Evolutionary conservation across 352 stramenopile species (phyloP).

Genomic region (Albugo laibachii): DNA sequence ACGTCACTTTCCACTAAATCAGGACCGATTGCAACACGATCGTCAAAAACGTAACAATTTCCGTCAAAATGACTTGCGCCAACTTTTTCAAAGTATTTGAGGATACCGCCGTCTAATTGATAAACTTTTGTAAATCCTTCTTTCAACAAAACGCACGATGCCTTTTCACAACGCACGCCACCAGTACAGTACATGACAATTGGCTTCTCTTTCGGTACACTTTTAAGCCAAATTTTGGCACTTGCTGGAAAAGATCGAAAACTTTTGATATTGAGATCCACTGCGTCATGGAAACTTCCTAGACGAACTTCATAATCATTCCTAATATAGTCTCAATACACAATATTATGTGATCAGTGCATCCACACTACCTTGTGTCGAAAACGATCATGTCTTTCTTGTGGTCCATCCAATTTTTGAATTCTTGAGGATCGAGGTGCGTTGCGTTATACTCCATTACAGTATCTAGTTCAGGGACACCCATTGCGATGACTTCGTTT

Average conservation of each 20-base stretch:
- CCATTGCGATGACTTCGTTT: conserved; percentile 64
- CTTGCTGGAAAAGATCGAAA: conserved; percentile 34
- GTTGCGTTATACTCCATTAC: conserved; percentile 22
- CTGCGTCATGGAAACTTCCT: conserved; percentile 43
- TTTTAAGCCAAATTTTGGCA: conserved; percentile 17
- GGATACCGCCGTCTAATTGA: conserved; percentile 51
- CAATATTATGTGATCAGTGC: not conserved
- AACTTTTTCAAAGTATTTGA: conserved; percentile 66
- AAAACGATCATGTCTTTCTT: conserved; percentile 46
- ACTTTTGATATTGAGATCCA: conserved; percentile 50
- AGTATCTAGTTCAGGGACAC: conserved; percentile 26
- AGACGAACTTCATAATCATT: conserved; percentile 65
- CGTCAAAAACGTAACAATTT: conserved; percentile 68
- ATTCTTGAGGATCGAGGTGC: conserved; percentile 39
- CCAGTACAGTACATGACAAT: conserved; percentile 73
- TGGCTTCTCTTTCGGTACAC: conserved; percentile 41
- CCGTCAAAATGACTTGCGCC: conserved; percentile 41
- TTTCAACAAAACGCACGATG: conserved; percentile 35
- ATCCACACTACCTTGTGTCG: conserved; percentile 36
- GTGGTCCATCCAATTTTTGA: conserved; percentile 39
- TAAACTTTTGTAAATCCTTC: conserved; percentile 35
- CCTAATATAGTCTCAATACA: conserved; percentile 5
- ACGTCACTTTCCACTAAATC: conserved; percentile 21
- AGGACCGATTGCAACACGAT: conserved; percentile 43
- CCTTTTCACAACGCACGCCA: conserved; percentile 54